Percentiles rank a stretch among this genome's conserved stretches.
Conservation (phyloP, 2,329 filamentous ascomycete species). For the Epichloe hybrida region DNA sequence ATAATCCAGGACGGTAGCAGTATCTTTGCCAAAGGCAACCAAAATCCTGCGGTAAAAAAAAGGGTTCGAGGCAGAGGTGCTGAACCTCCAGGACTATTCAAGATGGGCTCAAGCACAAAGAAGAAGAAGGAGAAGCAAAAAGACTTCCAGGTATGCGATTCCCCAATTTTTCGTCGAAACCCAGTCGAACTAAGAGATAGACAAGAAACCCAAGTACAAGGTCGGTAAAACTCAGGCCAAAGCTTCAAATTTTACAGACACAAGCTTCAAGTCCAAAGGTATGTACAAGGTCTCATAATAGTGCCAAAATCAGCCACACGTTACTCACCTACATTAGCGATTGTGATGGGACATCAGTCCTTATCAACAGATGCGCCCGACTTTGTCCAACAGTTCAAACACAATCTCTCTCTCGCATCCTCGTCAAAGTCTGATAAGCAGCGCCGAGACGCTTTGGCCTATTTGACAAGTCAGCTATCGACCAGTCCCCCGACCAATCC, state of each 20-base stretch:
- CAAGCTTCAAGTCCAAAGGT: slow-evolving; percentile 89
- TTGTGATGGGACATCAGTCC: slow-evolving; percentile 80
- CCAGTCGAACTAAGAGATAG: background rate
- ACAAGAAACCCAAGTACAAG: slow-evolving; percentile 84
- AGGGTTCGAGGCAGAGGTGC: background rate
- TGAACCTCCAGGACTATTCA: slow-evolving; percentile 11
- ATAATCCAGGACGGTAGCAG: background rate
- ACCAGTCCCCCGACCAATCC: slow-evolving; percentile 51
- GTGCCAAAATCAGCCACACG: background rate
- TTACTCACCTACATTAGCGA: slow-evolving; percentile 41
- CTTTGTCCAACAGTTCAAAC: slow-evolving; percentile 60
- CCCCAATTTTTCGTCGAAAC: background rate
- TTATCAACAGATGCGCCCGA: slow-evolving; percentile 62
- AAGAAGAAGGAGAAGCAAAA: slow-evolving; percentile 96
- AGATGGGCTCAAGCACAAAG: slow-evolving; percentile 72
- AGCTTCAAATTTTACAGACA: slow-evolving; percentile 83
- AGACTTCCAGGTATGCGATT: slow-evolving; percentile 62
- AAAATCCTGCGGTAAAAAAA: background rate
- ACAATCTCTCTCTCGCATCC: slow-evolving; percentile 67
- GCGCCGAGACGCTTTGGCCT: slow-evolving; percentile 70
- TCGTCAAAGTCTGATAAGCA: slow-evolving; percentile 75
- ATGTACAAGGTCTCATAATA: slow-evolving; percentile 8
- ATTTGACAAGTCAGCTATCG: slow-evolving; percentile 61
- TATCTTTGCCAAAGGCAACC: background rate
- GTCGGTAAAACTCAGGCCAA: slow-evolving; percentile 87